These are phyloP conservation scores for Phytophthora litchii DNA, from an alignment of 352 stramenopile genomes.

Conservation along the genomic window DNA sequence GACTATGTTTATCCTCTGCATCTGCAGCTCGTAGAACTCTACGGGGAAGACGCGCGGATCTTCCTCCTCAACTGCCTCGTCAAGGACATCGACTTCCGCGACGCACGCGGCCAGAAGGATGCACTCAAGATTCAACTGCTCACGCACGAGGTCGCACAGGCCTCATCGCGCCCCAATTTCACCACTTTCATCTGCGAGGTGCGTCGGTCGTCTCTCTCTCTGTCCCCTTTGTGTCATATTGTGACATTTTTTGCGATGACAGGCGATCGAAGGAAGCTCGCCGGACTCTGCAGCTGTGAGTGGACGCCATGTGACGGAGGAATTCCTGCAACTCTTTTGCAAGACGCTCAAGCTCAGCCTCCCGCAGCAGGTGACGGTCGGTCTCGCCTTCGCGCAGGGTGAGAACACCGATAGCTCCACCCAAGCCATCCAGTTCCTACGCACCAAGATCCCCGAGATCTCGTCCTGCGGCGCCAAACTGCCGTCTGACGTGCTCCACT, in stretches of 20 bases:
- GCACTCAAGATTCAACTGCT: slow-evolving; percentile 91
- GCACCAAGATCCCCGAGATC: slow-evolving; percentile 86
- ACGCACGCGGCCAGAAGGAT: slow-evolving; percentile 86
- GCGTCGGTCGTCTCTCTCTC: too few species aligned
- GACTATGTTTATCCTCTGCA: slow-evolving; percentile 1
- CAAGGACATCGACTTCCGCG: slow-evolving; percentile 91
- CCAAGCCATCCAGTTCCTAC: slow-evolving; percentile 79
- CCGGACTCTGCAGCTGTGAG: slow-evolving; percentile 38
- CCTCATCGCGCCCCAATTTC: slow-evolving; percentile 89
- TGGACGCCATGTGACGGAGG: slow-evolving; percentile 66
- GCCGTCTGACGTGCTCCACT: slow-evolving; percentile 83
- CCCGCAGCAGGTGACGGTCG: slow-evolving; percentile 86
- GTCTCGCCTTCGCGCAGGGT: slow-evolving; percentile 79
- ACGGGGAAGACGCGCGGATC: slow-evolving; percentile 91
- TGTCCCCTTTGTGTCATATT: neutral
- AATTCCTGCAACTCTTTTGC: slow-evolving; percentile 82
- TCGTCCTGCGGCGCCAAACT: slow-evolving; percentile 82
- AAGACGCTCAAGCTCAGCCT: slow-evolving; percentile 85
- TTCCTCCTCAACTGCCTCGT: slow-evolving; percentile 92
- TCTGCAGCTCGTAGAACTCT: slow-evolving; percentile 87
- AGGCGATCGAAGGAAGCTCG: slow-evolving; percentile 76
- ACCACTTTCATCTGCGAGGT: slow-evolving; percentile 90
- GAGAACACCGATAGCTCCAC: slow-evolving; percentile 61
- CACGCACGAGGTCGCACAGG: slow-evolving; percentile 90
- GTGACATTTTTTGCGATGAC: neutral